Percentiles rank a stretch among this genome's conserved stretches.
Evolutionary conservation across 176 grass and related monocot species (phyloP).

Genomic region (Chloris gayana): DNA sequence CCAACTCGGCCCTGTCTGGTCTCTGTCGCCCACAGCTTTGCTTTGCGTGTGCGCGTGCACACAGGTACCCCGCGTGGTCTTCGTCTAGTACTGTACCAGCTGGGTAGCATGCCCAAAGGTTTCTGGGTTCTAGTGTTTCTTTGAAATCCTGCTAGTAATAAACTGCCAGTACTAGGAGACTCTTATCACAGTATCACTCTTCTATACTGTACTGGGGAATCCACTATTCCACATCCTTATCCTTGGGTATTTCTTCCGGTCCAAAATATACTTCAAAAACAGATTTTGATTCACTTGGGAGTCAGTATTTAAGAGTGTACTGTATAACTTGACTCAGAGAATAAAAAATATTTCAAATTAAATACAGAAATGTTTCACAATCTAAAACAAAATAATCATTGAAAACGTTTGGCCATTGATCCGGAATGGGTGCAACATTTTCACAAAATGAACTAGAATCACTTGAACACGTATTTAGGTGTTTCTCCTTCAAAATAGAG

Average conservation of each 20-base stretch:
- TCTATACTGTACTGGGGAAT: neutral
- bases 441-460: no score
- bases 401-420: no score
- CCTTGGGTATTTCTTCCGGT: neutral
- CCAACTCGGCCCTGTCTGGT: slow-evolving; percentile 34
- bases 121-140: neutral
- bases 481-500: no score
- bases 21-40: slow-evolving; percentile 26
- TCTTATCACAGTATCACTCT: neutral
- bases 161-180: neutral
- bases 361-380: no score
- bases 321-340: no score
- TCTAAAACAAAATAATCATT: no score
- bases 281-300: no score
- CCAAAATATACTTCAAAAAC: neutral
- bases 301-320: no score
- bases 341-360: no score
- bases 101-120: neutral
- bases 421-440: no score
- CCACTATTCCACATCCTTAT: neutral
- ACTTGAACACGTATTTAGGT: no score
- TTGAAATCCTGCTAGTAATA: neutral
- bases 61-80: neutral
- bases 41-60: slow-evolving; percentile 34
- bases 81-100: no score